Evolutionary conservation across 176 grass and related monocot genomes (phyloP).

Genomic region (Cenchrus americanus): DNA sequence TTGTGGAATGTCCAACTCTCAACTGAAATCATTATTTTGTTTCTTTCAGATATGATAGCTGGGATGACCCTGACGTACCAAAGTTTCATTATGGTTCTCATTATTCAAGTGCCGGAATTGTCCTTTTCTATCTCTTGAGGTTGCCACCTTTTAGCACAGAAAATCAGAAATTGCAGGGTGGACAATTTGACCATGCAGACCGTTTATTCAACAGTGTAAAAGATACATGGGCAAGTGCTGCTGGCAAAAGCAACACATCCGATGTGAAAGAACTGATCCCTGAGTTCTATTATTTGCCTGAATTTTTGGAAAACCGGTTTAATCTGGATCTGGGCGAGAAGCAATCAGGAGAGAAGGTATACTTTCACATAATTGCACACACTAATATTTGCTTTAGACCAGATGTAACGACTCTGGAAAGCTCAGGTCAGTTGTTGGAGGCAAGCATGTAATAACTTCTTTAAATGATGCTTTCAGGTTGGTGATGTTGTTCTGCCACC

Average conservation of each 20-base stretch:
- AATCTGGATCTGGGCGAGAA: slow-evolving; percentile 95
- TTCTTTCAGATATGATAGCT: slow-evolving; percentile 87
- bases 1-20: slow-evolving; percentile 15
- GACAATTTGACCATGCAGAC: slow-evolving; percentile 97
- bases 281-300: slow-evolving; percentile 98
- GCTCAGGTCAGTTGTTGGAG: slow-evolving; percentile 26
- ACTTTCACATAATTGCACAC: slow-evolving; percentile 2
- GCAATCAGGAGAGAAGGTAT: slow-evolving; percentile 98
- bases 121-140: slow-evolving; percentile 98
- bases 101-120: slow-evolving; percentile 98
- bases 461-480: slow-evolving; percentile 66
- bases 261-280: slow-evolving; percentile 99
- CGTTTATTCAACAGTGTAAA: slow-evolving; percentile 90
- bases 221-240: slow-evolving; percentile 93
- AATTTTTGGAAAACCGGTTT: slow-evolving; percentile 95
- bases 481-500: slow-evolving; percentile 90
- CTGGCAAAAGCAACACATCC: slow-evolving; percentile 98
- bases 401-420: slow-evolving; percentile 22
- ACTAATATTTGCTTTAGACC: background rate
- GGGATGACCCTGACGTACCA: slow-evolving; percentile 99
- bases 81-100: slow-evolving; percentile 99
- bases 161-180: slow-evolving; percentile 97
- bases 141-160: slow-evolving; percentile 87
- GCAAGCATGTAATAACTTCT: slow-evolving; percentile 41
- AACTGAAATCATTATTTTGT: slow-evolving; percentile 30